A percentile compares a stretch with the other conserved stretches of the same genome.
Evolutionary conservation across 2,329 filamentous ascomycete species (phyloP).

Genomic region (Fusarium floridanum): DNA sequence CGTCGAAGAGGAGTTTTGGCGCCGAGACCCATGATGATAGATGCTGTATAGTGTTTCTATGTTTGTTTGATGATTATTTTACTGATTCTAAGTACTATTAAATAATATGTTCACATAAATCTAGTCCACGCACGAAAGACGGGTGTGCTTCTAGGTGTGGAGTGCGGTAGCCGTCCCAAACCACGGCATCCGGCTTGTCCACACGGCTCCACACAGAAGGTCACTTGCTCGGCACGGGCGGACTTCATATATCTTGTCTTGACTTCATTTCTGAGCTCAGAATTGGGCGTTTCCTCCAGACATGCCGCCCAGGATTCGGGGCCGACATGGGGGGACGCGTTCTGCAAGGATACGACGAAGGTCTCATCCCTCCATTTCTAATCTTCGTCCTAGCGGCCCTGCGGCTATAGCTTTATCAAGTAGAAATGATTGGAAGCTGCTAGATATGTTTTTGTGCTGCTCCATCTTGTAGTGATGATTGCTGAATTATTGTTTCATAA

Average conservation of each 20-base stretch:
- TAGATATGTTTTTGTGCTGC: background rate
- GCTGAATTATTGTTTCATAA: background rate
- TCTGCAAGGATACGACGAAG: background rate
- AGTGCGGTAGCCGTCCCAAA: background rate
- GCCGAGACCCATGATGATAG: background rate
- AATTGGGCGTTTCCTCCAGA: background rate
- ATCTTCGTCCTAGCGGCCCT: background rate
- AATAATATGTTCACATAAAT: too few species aligned
- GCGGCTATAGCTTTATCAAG: background rate
- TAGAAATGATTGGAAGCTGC: background rate
- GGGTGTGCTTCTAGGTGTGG: background rate
- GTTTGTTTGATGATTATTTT: too few species aligned
- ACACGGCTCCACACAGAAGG: background rate
- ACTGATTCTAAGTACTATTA: too few species aligned
- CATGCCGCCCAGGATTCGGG: background rate
- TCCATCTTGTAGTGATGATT: background rate
- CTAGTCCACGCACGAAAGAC: too few species aligned
- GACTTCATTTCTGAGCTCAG: background rate
- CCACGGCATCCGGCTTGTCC: background rate
- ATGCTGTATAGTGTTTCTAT: too few species aligned
- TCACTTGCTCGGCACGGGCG: background rate
- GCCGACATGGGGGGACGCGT: background rate
- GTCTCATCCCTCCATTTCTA: background rate
- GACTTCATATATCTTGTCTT: background rate
- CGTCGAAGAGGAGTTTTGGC: background rate